Base-by-base conservation (phyloP, 2,329 filamentous ascomycete genomes). In the Trichocomaceae sp. region DNA sequence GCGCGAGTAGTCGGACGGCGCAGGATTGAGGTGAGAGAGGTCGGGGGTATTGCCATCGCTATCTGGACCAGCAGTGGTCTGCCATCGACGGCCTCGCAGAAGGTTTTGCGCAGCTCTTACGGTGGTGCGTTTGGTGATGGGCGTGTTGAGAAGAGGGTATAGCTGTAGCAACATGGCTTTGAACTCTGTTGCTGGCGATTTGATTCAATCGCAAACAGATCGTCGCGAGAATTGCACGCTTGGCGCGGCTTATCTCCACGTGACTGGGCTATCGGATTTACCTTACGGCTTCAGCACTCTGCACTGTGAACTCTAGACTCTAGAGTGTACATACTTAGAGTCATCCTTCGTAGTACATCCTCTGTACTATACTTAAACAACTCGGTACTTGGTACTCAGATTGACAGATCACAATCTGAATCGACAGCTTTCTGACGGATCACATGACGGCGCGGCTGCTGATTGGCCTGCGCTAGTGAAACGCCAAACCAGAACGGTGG, bases 1-100 rank as follows among this genome's bases (percentile, higher is more conserved):
- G 31, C 85, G 78, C 15, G 87, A 82, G 72, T 95, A 97, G 70
- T 96, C 90, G 64, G 90, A 86, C 0, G 91, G 90, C 0, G 82
- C 68, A 2, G 92, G 92, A 68, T 96, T 88, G 19, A 96, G 81
- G 59, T 85, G 86, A 5, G 83, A 72, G 15, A 63, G 57, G 35
- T 66, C 63, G n/a, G 65, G 51, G 6, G 57, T 49, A 15, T 62
- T 52, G 29, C 26, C 26, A 29, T 20, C 50, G 10, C 4, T 19
- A 9, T 17, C 17, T 17, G 45, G 35, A 8, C 55, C 54, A 15
- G 9, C 2, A 6, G 66, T 64, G 48, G 63, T 64, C 26, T 69
- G 66, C 45, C 54, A 59, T 59, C 62, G 63, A 51, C 50, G 44
- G 12, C 23, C 57, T 42, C 45, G 46, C n/a, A 56, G 23, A 3